Conservation (phyloP, 352 stramenopile species). For the Phytophthora uliginosa region DNA sequence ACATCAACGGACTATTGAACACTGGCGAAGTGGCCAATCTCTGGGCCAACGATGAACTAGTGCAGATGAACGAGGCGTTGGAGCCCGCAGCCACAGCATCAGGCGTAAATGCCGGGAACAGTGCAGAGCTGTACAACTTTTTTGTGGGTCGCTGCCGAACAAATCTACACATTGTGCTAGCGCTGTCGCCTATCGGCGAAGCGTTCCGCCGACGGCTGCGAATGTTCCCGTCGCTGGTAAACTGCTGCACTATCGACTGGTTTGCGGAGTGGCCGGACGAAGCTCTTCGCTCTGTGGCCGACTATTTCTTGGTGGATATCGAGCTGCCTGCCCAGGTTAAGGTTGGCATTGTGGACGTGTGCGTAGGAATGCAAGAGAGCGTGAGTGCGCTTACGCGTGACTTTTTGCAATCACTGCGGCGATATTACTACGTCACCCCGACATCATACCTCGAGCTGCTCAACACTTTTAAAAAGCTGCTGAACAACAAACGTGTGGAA, state of each 20-base stretch:
- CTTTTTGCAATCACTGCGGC: conserved; percentile 89
- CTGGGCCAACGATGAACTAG: conserved; percentile 92
- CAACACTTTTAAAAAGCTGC: conserved; percentile 96
- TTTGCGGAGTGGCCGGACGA: conserved; percentile 97
- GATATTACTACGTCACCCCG: conserved; percentile 97
- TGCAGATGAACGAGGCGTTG: conserved; percentile 83
- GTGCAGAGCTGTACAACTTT: conserved; percentile 90
- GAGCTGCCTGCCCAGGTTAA: conserved; percentile 85
- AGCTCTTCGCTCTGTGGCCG: conserved; percentile 93
- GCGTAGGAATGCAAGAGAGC: conserved; percentile 96
- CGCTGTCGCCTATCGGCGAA: conserved; percentile 94
- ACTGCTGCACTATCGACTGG: conserved; percentile 98
- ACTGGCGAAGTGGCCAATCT: conserved; percentile 95
- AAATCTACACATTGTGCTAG: conserved; percentile 96
- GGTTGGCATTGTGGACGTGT: conserved; percentile 94
- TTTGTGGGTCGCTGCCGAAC: conserved; percentile 92
- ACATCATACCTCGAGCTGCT: conserved; percentile 97
- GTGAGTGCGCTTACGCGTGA: conserved; percentile 86
- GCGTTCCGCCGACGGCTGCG: conserved; percentile 94
- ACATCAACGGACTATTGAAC: conserved; percentile 96
- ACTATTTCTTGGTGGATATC: conserved; percentile 93
- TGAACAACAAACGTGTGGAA: conserved; percentile 92
- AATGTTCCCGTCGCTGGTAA: conserved; percentile 98
- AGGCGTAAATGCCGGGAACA: conserved; percentile 80
- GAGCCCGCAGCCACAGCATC: conserved; percentile 66